Evolutionary conservation across 352 stramenopile species (phyloP).

Genomic region (Globisporangium yorkense): DNA sequence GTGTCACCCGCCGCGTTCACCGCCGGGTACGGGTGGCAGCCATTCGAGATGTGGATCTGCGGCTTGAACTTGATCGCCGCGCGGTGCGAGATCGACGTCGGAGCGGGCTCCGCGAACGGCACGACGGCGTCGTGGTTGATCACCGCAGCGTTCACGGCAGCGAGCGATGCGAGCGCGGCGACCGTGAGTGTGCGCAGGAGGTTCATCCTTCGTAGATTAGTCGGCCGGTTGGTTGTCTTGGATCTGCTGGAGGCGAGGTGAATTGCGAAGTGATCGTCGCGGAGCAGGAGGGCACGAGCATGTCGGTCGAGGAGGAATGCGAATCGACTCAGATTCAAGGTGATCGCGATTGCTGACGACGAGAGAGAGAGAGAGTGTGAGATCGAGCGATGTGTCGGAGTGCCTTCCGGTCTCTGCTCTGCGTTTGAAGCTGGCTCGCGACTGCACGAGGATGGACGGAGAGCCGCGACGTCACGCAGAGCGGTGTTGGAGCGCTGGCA

Average conservation of each 20-base stretch:
- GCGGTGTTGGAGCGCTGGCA: background rate
- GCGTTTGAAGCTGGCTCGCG: background rate
- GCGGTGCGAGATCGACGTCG: constrained; percentile 13
- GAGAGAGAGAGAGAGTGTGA: too few relatives aligned
- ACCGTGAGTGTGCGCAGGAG: constrained; percentile 10
- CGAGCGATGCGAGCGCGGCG: constrained; percentile 6
- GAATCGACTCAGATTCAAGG: background rate
- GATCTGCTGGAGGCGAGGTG: constrained; percentile 1
- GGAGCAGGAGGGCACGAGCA: background rate
- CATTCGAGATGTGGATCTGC: constrained; percentile 27
- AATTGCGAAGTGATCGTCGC: background rate
- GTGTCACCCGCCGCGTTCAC: constrained; percentile 23
- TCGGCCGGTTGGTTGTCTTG: constrained; percentile 11
- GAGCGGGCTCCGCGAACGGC: constrained; percentile 17
- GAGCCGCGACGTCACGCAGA: too few relatives aligned
- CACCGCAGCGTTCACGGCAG: constrained; percentile 5
- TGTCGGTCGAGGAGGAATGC: background rate
- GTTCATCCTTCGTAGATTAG: background rate
- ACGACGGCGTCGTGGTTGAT: constrained; percentile 21
- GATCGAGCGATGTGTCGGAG: background rate
- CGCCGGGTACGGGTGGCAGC: constrained; percentile 31
- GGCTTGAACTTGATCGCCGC: constrained; percentile 24
- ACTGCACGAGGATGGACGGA: too few relatives aligned
- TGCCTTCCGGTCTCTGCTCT: background rate
- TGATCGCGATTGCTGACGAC: too few relatives aligned